These are phyloP conservation scores for Moniliella sp. DNA, from an alignment of 1,284 basidiomycete genomes.

Conservation along the genomic window DNA sequence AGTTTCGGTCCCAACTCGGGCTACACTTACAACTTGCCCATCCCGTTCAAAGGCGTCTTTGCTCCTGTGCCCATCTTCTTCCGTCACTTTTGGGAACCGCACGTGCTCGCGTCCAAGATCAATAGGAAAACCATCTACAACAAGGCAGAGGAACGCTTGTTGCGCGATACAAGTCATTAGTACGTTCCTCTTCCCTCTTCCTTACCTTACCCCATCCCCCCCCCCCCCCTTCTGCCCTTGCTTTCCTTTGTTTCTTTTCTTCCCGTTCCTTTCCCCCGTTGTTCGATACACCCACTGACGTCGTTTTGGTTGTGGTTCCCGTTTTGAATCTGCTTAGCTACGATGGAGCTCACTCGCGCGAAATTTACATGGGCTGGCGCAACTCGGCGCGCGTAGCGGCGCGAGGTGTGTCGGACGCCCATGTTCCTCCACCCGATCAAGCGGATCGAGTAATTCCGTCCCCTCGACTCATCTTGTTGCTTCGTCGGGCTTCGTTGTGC, in stretches of 20 bases:
- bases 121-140: conserved; percentile 31
- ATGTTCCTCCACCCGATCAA: conserved; percentile 32
- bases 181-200: no score
- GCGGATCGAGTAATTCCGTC: no score
- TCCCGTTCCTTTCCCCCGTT: no score
- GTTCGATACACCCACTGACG: no score
- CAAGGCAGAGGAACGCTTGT: conserved; percentile 30
- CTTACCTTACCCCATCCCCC: no score
- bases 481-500: no score
- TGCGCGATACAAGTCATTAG: conserved; percentile 30
- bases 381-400: no score
- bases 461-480: no score
- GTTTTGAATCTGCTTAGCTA: no score
- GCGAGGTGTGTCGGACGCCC: conserved; percentile 28
- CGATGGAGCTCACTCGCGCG: conserved; percentile 25
- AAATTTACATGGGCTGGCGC: conserved; percentile 32
- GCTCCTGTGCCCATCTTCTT: conserved; percentile 33
- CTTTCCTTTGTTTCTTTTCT: no score
- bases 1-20: conserved; percentile 30
- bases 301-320: no score
- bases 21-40: conserved; percentile 25
- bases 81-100: conserved; percentile 29
- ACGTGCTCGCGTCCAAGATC: conserved; percentile 23
- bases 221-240: no score
- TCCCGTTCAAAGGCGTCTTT: conserved; percentile 33